Evolutionary conservation across 352 stramenopile species (phyloP).

Genomic region (Globisporangium barbulae): DNA sequence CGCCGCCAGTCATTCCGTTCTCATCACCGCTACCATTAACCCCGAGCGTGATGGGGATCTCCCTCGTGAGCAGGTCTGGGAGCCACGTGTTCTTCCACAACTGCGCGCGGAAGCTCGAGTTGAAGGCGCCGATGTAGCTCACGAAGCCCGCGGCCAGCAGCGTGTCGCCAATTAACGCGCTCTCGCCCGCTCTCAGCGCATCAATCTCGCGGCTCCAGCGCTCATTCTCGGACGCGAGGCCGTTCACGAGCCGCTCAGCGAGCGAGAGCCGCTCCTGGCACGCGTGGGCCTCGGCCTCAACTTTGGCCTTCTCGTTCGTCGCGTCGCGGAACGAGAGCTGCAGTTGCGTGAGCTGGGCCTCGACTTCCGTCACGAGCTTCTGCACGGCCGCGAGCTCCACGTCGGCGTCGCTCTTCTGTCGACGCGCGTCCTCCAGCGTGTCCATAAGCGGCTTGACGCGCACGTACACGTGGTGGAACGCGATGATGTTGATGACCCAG

Average conservation of each 20-base stretch:
- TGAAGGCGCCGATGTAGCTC: constrained; percentile 92
- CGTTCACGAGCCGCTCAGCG: constrained; percentile 87
- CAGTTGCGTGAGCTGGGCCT: constrained; percentile 70
- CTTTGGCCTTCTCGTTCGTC: constrained; percentile 90
- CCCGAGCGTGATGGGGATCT: constrained; percentile 78
- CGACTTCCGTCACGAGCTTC: constrained; percentile 79
- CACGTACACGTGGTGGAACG: constrained; percentile 91
- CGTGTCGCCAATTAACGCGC: constrained; percentile 84
- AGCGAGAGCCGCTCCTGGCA: constrained; percentile 87
- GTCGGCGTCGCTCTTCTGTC: constrained; percentile 76
- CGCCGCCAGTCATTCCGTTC: not conserved
- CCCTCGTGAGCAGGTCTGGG: constrained; percentile 76
- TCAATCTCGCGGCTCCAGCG: constrained; percentile 90
- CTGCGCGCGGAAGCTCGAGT: constrained; percentile 70
- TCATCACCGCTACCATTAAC: not conserved
- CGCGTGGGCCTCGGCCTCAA: constrained; percentile 81
- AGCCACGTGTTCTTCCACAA: constrained; percentile 88
- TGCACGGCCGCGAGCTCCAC: constrained; percentile 77
- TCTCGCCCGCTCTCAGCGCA: constrained; percentile 61
- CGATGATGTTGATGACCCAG: constrained; percentile 93
- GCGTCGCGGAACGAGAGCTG: constrained; percentile 82
- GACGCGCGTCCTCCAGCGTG: constrained; percentile 77
- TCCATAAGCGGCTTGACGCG: constrained; percentile 95
- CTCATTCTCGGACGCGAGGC: constrained; percentile 85
- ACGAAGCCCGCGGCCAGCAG: constrained; percentile 88